Conservation (phyloP, 73 alveolate species). For the Symbiodinium natans region DNA sequence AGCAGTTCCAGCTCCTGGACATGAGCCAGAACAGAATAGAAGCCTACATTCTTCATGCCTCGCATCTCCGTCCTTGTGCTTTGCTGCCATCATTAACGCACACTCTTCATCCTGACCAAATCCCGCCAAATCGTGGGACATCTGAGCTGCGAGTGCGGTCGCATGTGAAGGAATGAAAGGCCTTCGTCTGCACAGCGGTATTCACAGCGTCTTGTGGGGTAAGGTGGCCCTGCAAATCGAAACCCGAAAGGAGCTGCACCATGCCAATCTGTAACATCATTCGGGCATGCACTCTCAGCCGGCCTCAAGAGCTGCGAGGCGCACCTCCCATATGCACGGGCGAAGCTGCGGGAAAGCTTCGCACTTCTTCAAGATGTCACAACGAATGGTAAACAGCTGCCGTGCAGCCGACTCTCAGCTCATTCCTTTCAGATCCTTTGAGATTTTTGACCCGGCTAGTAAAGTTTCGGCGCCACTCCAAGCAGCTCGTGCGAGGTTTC, state of each 20-base stretch:
- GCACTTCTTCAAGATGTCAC: background rate
- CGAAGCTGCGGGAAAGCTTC: background rate
- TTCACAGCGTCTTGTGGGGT: slow-evolving; percentile 35
- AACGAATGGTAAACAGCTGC: too few relatives aligned
- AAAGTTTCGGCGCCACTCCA: too few relatives aligned
- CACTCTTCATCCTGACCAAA: slow-evolving; percentile 65
- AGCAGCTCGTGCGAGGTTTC: too few relatives aligned
- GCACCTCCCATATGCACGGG: background rate
- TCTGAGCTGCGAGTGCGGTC: background rate
- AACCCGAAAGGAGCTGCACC: background rate
- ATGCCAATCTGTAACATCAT: too few relatives aligned
- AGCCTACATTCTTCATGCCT: background rate
- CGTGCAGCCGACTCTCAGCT: too few relatives aligned
- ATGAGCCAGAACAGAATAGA: background rate
- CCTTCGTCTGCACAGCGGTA: slow-evolving; percentile 74
- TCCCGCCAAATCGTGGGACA: background rate
- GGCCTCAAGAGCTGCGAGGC: background rate
- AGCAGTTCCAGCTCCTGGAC: slow-evolving; percentile 42
- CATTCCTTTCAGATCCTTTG: too few relatives aligned
- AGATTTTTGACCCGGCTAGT: too few relatives aligned
- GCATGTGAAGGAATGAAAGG: background rate
- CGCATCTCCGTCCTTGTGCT: slow-evolving; percentile 48
- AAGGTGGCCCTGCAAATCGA: background rate
- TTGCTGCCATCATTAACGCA: slow-evolving; percentile 86
- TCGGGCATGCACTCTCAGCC: too few relatives aligned